These are phyloP conservation scores for Claviceps digitariae DNA, from an alignment of 2,329 filamentous ascomycete genomes.

Conservation along the genomic window DNA sequence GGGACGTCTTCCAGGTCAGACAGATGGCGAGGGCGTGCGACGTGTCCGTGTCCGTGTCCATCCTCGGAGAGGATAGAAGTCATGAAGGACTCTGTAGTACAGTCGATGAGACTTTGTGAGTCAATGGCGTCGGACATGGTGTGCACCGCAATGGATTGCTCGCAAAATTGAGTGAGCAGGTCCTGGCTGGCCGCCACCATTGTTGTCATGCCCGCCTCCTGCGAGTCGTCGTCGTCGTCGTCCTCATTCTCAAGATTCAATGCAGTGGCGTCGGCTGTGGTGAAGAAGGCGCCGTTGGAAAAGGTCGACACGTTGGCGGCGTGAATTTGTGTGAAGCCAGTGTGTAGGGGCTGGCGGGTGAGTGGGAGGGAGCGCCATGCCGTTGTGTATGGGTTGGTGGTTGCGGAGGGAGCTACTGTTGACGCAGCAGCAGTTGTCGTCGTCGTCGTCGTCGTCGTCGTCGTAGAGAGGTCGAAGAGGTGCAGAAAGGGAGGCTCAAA, in stretches of 20 bases:
- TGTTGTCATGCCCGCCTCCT: too few relatives aligned
- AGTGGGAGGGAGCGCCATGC: constrained; percentile 44
- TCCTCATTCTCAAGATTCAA: background rate
- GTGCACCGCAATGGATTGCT: constrained; percentile 63
- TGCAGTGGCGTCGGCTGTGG: constrained; percentile 26
- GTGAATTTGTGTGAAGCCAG: constrained; percentile 39
- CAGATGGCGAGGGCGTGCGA: constrained; percentile 19
- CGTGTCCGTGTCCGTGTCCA: constrained; percentile 8
- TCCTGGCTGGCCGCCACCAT: constrained; percentile 15
- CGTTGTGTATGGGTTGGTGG: constrained; percentile 17
- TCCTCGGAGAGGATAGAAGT: constrained; percentile 10
- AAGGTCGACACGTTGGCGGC: constrained; percentile 15
- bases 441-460: background rate
- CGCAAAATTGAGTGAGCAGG: constrained; percentile 53
- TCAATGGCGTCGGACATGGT: constrained; percentile 50
- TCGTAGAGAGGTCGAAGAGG: constrained; percentile 13
- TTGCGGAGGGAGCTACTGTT: background rate
- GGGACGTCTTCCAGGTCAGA: constrained; percentile 57
- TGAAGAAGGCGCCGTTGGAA: constrained; percentile 33
- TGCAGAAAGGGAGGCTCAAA: constrained; percentile 14
- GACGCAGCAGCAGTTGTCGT: background rate
- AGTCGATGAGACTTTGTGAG: constrained; percentile 16
- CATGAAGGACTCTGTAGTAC: constrained; percentile 10
- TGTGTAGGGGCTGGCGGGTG: constrained; percentile 29
- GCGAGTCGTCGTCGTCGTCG: background rate